These are phyloP conservation scores for Olyra latifolia DNA, from an alignment of 176 grass and related monocot genomes.

Conservation along the genomic window DNA sequence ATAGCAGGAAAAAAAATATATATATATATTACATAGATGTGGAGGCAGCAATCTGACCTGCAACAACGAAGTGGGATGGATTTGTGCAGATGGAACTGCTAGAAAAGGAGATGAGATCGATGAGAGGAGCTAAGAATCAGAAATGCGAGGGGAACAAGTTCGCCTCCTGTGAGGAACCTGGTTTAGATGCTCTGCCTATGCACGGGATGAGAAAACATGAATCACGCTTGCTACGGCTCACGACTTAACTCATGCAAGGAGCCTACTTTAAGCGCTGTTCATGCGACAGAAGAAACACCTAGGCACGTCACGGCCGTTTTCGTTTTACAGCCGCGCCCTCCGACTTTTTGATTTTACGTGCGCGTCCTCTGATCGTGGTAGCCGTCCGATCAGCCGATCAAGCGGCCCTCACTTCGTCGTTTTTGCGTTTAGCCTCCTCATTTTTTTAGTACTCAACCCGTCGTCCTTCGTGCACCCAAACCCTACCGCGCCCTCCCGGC, in stretches of 20 bases:
- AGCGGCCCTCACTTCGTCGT: too few relatives aligned
- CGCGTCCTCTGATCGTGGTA: too few relatives aligned
- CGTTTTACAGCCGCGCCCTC: too few relatives aligned
- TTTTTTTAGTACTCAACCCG: too few relatives aligned
- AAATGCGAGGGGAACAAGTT: not conserved
- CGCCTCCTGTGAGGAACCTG: not conserved
- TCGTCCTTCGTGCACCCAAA: too few relatives aligned
- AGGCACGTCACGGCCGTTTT: too few relatives aligned
- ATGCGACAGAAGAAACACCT: not conserved
- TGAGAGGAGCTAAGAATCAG: not conserved
- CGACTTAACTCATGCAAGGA: not conserved
- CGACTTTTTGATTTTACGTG: too few relatives aligned
- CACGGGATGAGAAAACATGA: not conserved
- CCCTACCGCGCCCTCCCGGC: too few relatives aligned
- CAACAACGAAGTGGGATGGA: not conserved
- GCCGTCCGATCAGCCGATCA: too few relatives aligned
- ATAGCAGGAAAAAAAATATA: not conserved
- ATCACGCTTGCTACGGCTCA: not conserved
- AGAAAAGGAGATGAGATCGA: not conserved
- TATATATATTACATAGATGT: not conserved
- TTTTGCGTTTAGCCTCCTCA: too few relatives aligned
- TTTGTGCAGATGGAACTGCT: not conserved
- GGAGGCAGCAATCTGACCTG: not conserved
- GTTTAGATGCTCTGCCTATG: not conserved
- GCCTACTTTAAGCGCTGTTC: not conserved